Conservation (phyloP, 2,329 filamentous ascomycete species). For the Pseudofabraea citricarpa region DNA sequence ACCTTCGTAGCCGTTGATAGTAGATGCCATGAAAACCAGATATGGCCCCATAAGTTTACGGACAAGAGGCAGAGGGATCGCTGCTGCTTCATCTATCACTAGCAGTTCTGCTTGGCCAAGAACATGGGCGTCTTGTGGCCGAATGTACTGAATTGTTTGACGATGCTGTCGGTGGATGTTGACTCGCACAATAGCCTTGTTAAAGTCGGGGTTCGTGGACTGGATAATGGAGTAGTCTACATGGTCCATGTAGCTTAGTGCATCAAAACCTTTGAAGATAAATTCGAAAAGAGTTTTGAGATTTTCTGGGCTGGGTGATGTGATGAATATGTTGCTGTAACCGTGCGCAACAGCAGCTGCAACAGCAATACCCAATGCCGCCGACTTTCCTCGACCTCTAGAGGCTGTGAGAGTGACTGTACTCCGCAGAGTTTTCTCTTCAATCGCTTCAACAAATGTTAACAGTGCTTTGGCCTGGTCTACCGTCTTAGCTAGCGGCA, state of each 20-base stretch:
- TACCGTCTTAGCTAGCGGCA: slow-evolving; percentile 81
- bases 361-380: slow-evolving; percentile 88
- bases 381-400: slow-evolving; percentile 94
- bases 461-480: slow-evolving; percentile 97
- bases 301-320: slow-evolving; percentile 94
- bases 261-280: slow-evolving; percentile 96
- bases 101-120: slow-evolving; percentile 91
- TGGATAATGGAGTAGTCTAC: slow-evolving; percentile 97
- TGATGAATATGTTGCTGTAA: slow-evolving; percentile 99
- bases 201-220: slow-evolving; percentile 96
- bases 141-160: slow-evolving; percentile 98
- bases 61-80: slow-evolving; percentile 89
- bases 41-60: slow-evolving; percentile 95
- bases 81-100: slow-evolving; percentile 96
- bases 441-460: slow-evolving; percentile 93
- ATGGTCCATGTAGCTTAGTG: slow-evolving; percentile 88
- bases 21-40: slow-evolving; percentile 98
- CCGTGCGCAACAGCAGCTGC: slow-evolving; percentile 92
- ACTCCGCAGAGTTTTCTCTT: slow-evolving; percentile 90
- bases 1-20: slow-evolving; percentile 97
- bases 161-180: slow-evolving; percentile 93
- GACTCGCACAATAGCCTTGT: slow-evolving; percentile 96
- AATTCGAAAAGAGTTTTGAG: slow-evolving; percentile 98
- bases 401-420: slow-evolving; percentile 92
- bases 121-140: slow-evolving; percentile 92